Evolutionary conservation across 371 early-diverging fungal genomes (phyloP), one percentile per base, ranked within the genome.

Genomic region (Actinomortierella ambigua): DNA sequence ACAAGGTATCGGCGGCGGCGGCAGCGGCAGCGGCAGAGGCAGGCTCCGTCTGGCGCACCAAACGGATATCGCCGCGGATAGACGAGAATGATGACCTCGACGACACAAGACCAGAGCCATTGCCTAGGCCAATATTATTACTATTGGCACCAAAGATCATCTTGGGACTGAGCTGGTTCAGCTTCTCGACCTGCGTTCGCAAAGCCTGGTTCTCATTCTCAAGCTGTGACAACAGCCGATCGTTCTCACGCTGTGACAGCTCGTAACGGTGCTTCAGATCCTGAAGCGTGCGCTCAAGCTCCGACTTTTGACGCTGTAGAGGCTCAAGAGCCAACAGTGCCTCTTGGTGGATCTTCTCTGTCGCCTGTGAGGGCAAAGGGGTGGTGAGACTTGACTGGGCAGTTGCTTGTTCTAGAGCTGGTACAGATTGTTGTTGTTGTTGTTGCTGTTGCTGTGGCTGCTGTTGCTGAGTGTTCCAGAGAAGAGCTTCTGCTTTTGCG

Each of bases 201-300:
- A 70, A 43, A 17, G 22, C 50, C 48, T 70, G 57, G 43, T 70
- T 70, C 55, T 70, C 70, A 4, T 42, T 50, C 47, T 70, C 70
- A 15, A 70, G 48, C n/a, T 53, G 22, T 1, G 70, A 70, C 13
- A 70, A 52, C 28, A 70, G 46, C 8, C 24, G 24, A 23, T 70
- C 70, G 20, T 70, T 70, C 27, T 65, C 70, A 42, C 58, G 61
- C 26, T 70, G 70, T 1, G 70, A 70, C 3, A 53, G 54, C 50
- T 70, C 70, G n/a, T 70, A 70, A 3, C 70, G 70, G 41, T 70
- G 70, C 39, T 58, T 40, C 46, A 70, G 50, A 53, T 70, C 70
- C 47, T 46, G 20, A 3, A 70, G 55, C 11, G 65, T 70, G 50
- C 65, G 51, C 29, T 70, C 70, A 20, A 70, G 48, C 43, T 70